Evolutionary conservation across 202 grass and related monocot species (phyloP).

Genomic region (Schoenoplectus triqueter): DNA sequence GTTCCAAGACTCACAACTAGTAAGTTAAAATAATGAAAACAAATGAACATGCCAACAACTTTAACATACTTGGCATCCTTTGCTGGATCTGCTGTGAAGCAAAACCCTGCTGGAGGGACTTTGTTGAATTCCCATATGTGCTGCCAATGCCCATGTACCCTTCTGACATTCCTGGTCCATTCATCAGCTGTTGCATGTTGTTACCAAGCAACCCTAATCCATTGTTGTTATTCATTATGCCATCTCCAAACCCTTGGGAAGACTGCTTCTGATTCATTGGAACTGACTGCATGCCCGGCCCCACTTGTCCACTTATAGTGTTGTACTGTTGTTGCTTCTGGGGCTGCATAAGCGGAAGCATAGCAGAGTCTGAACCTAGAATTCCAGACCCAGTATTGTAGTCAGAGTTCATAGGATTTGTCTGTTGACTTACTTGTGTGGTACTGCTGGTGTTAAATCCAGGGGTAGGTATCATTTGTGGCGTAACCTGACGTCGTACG

Average conservation of each 20-base stretch:
- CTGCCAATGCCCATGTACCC: constrained; percentile 63
- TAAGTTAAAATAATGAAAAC: constrained; percentile 35
- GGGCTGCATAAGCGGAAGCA: constrained; percentile 57
- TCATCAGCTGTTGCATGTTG: constrained; percentile 58
- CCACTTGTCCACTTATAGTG: constrained; percentile 68
- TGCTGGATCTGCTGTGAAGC: constrained; percentile 62
- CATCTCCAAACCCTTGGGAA: constrained; percentile 72
- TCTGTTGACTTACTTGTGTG: constrained; percentile 53
- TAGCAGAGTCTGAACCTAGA: constrained; percentile 67
- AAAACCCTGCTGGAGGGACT: constrained; percentile 78
- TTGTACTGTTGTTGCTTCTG: constrained; percentile 80
- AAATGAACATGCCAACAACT: constrained; percentile 17
- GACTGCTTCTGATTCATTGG: constrained; percentile 74
- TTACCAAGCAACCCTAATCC: constrained; percentile 75
- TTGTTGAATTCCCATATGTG: constrained; percentile 67
- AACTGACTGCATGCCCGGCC: constrained; percentile 69
- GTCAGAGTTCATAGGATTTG: constrained; percentile 60
- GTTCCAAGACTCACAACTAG: constrained; percentile 13
- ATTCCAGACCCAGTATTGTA: constrained; percentile 84
- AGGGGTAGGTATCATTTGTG: constrained; percentile 92
- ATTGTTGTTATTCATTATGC: constrained; percentile 59
- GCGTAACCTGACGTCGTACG: constrained; percentile 61
- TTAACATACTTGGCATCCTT: constrained; percentile 81
- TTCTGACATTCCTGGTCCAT: constrained; percentile 59
- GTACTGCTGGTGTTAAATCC: constrained; percentile 55